Evolutionary conservation across 2,329 filamentous ascomycete genomes (phyloP).

Genomic region (Colletotrichum kahawae): DNA sequence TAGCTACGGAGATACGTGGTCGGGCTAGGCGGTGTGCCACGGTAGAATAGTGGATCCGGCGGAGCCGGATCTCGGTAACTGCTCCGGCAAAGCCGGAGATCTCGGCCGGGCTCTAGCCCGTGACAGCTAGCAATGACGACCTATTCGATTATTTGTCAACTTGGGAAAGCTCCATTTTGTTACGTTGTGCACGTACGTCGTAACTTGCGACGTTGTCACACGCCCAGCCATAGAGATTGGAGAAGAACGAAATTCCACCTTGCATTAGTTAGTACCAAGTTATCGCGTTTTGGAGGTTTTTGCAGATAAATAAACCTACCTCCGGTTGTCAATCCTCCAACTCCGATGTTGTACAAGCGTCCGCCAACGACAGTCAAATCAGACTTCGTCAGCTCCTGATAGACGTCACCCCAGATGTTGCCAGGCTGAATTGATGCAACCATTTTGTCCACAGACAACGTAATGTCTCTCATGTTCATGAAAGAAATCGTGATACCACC

Average conservation of each 20-base stretch:
- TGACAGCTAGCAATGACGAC: conserved; percentile 49
- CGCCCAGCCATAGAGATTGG: conserved; percentile 43
- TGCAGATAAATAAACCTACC: background rate
- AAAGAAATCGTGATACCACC: conserved; percentile 16
- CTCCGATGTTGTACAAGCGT: conserved; percentile 42
- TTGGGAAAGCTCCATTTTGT: background rate
- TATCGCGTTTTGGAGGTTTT: too few species aligned
- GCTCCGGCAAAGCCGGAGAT: too few species aligned
- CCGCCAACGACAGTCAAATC: conserved; percentile 43
- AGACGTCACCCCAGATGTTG: conserved; percentile 42
- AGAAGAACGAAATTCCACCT: conserved; percentile 27
- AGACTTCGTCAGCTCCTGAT: conserved; percentile 34
- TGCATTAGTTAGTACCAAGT: conserved; percentile 12
- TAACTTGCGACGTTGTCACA: conserved; percentile 44
- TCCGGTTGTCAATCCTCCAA: conserved; percentile 44
- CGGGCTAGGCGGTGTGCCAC: too few species aligned
- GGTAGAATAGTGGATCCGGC: too few species aligned
- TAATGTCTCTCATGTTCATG: background rate
- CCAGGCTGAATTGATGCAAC: conserved; percentile 42
- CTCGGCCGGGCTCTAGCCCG: too few species aligned
- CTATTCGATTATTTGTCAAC: background rate
- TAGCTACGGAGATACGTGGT: too few species aligned
- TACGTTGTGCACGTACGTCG: background rate
- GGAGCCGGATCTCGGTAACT: too few species aligned
- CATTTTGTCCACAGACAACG: conserved; percentile 31